Evolutionary conservation across 257 asterid genomes (phyloP), one percentile per base, ranked within the genome.

Genomic region (Capsicum baccatum): DNA sequence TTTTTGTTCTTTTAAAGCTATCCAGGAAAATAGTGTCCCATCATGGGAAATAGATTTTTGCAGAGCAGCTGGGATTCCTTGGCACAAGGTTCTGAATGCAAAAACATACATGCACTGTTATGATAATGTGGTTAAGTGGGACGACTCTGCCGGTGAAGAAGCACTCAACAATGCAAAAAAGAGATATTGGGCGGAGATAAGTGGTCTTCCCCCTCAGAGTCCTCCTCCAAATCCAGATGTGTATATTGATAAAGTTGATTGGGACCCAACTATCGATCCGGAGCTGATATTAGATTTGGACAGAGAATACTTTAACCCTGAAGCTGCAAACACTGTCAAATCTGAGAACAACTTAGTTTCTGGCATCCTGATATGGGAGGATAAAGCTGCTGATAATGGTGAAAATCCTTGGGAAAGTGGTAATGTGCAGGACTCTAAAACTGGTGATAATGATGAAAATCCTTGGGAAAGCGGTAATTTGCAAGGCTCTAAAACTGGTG

Each of bases 11-110:
- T 39, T 47, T 79, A 42, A 39, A 92, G 96, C 91, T 57, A 55
- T 67, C 84, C 88, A 78, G 78, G 84, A 85, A 63, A 87, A 58
- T 56, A 73, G 90, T 47, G 91, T 87, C 82, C 92, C 96, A 14
- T 88, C 91, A 56, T 97, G 99, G 99, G 98, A 94, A 91, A 85
- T 92, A 73, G 94, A 93, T 39, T 97, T 94, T 85, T 94, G 98
- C 90, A 85, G 88, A 56, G 89, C 96, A 21, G 91, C 76, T 4
- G 87, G 87, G 67, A 90, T 97, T 83, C 93, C 94, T 42, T 97
- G 98, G 98, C 69, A 85, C 71, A 94, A 93, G 89, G 87, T 97
- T 73, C 47, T 91, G 87, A 93, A 91, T 16, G 92, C 97, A 79
- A 97, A 94, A 87, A 89, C 90, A 86, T 94, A 90, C 42, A 91